Base-by-base conservation (phyloP, 805 yeast genomes). In the Komagataella phaffii region DNA sequence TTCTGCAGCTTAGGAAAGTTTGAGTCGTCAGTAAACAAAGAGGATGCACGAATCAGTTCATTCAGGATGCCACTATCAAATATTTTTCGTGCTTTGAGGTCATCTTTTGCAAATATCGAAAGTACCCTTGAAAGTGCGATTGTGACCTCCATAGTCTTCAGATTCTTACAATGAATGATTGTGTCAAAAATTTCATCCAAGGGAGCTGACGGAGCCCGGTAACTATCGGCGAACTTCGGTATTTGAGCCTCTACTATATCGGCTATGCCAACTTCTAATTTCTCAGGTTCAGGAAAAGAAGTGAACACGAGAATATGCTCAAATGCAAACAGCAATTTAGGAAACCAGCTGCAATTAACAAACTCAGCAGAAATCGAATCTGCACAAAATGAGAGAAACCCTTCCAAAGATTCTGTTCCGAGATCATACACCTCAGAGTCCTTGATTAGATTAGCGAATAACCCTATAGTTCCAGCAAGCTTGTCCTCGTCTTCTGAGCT, bases 251-350 rank as follows among this genome's bases (percentile, higher is more conserved):
- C 40, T 30, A 30, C 40, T 30, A 30, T 30, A 5, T 30, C 40
- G 10, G 40, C 40, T 30, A 30, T 30, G 40, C 40, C 76, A 6
- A 71, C 62, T 1, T 55, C 54, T 0, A 87, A 18, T 18, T 24
- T 45, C 5, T 45, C 86, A 6, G 77, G 65, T 48, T 57, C 58
- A 0, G 88, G 88, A 3, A 79, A 65, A 40, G 71, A 72, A 2
- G 78, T 68, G 46, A 71, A 74, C 1, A 81, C 69, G 46, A 85
- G 58, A 3, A 81, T 64, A 43, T 75, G 76, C 52, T 81, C 86
- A 48, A 80, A 69, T 3, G 81, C 72, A 23, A 72, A 63, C 43
- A 88, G 61, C 0, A 80, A 78, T 52, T 76, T 71, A 0, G 83
- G 75, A 58, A 80, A 79, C 83, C 87, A 87, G 14, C 72, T 69